A percentile compares a stretch with the other conserved stretches of the same genome.
These are phyloP conservation scores for Rhizopus delemar DNA, from an alignment of 371 early-diverging fungal genomes.

Conservation along the genomic window DNA sequence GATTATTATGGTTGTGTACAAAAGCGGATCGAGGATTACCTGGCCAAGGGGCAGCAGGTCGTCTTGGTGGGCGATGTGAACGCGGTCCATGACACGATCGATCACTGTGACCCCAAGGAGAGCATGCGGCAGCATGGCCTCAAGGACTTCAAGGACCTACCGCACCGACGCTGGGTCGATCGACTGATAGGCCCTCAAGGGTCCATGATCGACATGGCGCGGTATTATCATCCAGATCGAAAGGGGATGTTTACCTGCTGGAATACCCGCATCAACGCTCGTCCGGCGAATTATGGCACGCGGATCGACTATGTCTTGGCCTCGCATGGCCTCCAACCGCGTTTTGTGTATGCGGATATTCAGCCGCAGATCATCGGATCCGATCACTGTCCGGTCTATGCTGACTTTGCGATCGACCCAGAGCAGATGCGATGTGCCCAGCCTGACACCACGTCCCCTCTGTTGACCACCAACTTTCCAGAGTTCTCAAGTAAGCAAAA, in stretches of 20 bases:
- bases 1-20: constrained; percentile 63
- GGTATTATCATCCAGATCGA: constrained; percentile 53
- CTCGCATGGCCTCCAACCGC: constrained; percentile 54
- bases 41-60: constrained; percentile 63
- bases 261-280: constrained; percentile 76
- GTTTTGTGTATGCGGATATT: constrained; percentile 62
- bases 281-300: constrained; percentile 65
- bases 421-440: neutral
- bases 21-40: constrained; percentile 50
- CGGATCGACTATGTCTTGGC: constrained; percentile 85
- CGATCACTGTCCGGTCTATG: constrained; percentile 89
- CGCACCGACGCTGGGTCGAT: constrained; percentile 74
- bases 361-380: constrained; percentile 71
- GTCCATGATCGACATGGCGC: constrained; percentile 56
- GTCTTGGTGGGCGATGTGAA: constrained; percentile 84
- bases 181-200: constrained; percentile 58
- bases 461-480: constrained; percentile 63
- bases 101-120: constrained; percentile 78
- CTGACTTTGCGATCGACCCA: constrained; percentile 40
- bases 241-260: constrained; percentile 71
- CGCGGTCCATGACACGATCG: constrained; percentile 70
- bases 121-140: constrained; percentile 59
- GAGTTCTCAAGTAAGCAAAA: constrained; percentile 67
- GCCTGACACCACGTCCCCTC: constrained; percentile 30
- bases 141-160: constrained; percentile 63